Conservation (phyloP, 2,329 filamentous ascomycete species). For the Diplodia intermedia region DNA sequence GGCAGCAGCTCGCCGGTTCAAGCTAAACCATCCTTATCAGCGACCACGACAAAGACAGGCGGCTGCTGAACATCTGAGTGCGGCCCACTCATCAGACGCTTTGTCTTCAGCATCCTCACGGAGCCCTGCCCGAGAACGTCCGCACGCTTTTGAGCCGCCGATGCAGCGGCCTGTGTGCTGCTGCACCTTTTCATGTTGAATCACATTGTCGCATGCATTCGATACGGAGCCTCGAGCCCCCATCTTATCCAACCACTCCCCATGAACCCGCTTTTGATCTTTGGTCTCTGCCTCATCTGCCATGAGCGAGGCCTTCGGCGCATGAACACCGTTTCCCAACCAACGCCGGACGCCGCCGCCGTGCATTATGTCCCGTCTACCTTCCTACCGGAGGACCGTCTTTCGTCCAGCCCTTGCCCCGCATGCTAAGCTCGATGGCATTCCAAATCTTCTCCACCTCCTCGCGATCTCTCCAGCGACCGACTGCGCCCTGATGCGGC, state of each 20-base stretch:
- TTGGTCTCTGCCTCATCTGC: background rate
- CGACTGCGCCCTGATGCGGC: constrained; percentile 53
- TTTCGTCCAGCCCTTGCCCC: constrained; percentile 79
- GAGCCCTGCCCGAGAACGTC: background rate
- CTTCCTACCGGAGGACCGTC: constrained; percentile 56
- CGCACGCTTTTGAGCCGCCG: too few species aligned
- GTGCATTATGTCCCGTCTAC: background rate
- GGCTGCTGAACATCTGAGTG: background rate
- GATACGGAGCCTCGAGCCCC: too few species aligned
- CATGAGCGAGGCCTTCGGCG: constrained; percentile 9
- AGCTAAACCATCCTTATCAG: constrained; percentile 15
- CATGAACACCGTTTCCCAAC: constrained; percentile 19
- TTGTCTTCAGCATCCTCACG: background rate
- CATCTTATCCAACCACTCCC: background rate
- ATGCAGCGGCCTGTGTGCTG: too few species aligned
- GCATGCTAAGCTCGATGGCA: constrained; percentile 86
- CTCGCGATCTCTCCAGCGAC: constrained; percentile 86
- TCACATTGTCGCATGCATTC: background rate
- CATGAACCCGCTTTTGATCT: constrained; percentile 13
- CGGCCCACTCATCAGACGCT: background rate
- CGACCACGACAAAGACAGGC: constrained; percentile 14
- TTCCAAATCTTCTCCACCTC: constrained; percentile 94
- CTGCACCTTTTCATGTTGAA: background rate
- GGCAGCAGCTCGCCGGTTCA: background rate
- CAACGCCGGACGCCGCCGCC: constrained; percentile 29